Evolutionary conservation across 2,329 filamentous ascomycete species (phyloP).

Genomic region (Trichoderma lentiforme): DNA sequence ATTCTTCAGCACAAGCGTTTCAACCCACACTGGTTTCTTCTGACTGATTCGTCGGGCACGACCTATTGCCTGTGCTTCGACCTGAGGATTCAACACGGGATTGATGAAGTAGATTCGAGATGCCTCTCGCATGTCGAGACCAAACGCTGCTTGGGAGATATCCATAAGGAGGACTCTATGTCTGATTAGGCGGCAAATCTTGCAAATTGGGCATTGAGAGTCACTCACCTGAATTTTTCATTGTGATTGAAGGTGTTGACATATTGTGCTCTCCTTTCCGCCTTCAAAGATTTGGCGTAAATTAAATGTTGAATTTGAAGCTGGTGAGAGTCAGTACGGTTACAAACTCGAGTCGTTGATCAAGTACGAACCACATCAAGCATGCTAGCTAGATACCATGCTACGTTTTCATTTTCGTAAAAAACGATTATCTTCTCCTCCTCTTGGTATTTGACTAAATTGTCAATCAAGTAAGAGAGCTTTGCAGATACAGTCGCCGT

Average conservation of each 20-base stretch:
- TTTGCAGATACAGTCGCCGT: conserved; percentile 84
- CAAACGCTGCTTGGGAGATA: conserved; percentile 82
- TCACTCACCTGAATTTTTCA: conserved; percentile 52
- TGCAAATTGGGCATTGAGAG: neutral
- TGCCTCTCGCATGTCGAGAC: conserved; percentile 78
- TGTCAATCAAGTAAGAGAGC: conserved; percentile 77
- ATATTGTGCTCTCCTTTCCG: conserved; percentile 66
- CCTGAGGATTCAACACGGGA: conserved; percentile 78
- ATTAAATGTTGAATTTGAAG: conserved; percentile 60
- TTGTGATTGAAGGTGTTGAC: conserved; percentile 74
- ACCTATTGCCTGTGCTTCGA: conserved; percentile 89
- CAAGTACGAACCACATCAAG: conserved; percentile 62
- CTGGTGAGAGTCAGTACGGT: conserved; percentile 28
- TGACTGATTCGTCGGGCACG: conserved; percentile 87
- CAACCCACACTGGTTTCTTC: conserved; percentile 71
- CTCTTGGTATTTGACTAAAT: conserved; percentile 63
- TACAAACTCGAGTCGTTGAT: neutral
- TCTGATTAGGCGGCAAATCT: neutral
- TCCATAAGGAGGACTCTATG: conserved; percentile 79
- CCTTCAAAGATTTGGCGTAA: conserved; percentile 62
- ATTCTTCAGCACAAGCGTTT: conserved; percentile 75
- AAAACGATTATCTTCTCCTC: conserved; percentile 88
- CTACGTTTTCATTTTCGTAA: conserved; percentile 83
- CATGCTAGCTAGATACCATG: conserved; percentile 79
- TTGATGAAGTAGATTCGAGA: conserved; percentile 87